Evolutionary conservation across 306 rosid species (phyloP).

Genomic region (Styphnolobium japonicum): DNA sequence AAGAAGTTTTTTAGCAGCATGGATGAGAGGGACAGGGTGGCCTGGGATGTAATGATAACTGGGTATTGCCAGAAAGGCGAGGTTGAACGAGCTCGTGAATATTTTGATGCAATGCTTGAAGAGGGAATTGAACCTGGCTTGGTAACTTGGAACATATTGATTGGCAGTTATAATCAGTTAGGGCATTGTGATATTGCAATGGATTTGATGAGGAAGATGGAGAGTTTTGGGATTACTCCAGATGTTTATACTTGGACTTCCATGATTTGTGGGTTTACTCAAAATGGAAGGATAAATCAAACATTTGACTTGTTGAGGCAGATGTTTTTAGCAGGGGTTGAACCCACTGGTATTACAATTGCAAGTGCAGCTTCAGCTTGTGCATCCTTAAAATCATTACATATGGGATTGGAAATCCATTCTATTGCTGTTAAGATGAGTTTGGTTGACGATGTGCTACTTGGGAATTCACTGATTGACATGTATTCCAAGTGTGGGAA

Average conservation of each 20-base stretch:
- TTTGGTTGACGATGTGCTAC: slow-evolving; percentile 40
- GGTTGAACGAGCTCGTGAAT: slow-evolving; percentile 51
- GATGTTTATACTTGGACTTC: slow-evolving; percentile 98
- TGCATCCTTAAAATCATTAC: slow-evolving; percentile 57
- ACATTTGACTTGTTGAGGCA: slow-evolving; percentile 68
- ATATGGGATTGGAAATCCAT: slow-evolving; percentile 71
- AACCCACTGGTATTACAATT: slow-evolving; percentile 70
- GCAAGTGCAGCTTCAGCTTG: slow-evolving; percentile 74
- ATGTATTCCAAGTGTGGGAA: slow-evolving; percentile 86
- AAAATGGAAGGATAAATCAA: slow-evolving; percentile 50
- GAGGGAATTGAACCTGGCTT: slow-evolving; percentile 61
- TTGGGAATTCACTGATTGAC: slow-evolving; percentile 78
- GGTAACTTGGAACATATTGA: slow-evolving; percentile 86
- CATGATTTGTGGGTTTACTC: slow-evolving; percentile 87
- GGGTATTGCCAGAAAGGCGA: slow-evolving; percentile 70
- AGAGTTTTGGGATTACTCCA: slow-evolving; percentile 57
- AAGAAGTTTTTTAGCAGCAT: slow-evolving; percentile 57
- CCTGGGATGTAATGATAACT: slow-evolving; percentile 72
- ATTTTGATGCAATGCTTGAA: slow-evolving; percentile 61
- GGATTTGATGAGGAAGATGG: slow-evolving; percentile 86
- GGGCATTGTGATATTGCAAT: slow-evolving; percentile 69
- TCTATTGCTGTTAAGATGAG: slow-evolving; percentile 64
- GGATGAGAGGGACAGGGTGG: slow-evolving; percentile 57
- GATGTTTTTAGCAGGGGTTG: slow-evolving; percentile 61
- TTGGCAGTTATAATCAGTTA: slow-evolving; percentile 61